Base-by-base conservation (phyloP, 805 yeast genomes). In the Myxozyma nipponensis region DNA sequence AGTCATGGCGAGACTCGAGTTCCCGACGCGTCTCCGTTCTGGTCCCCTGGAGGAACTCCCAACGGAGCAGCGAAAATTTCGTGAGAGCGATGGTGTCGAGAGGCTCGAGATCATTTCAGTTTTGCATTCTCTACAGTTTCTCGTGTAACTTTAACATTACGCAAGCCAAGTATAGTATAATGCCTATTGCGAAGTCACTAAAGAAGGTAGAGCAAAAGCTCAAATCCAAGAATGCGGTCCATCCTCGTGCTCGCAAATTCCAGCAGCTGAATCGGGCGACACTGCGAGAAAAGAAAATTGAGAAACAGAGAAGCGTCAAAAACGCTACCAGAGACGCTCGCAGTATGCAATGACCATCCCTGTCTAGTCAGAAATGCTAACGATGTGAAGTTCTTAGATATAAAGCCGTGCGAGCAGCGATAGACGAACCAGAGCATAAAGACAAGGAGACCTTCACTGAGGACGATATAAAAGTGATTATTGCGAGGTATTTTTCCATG, bases 241-340 rank as follows among this genome's bases (percentile, higher is more conserved):
- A 91, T 65, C 93, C 95, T 21, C 84, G 83, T 63, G 96, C 97
- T 7, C 77, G 96, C 47, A 91, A 89, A 67, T 84, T 88, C 67
- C 84, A 84, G 67, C 87, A 84, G 65, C 71, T 91, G 45, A 83
- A 83, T 49, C 74, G 93, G 56, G 97, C 97, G n/a, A 80, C 95
- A 1, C 69, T 88, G 40, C 78, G 98, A 67, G 95, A 90, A 56
- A 75, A 74, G 44, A 86, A 85, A 65, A 69, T 91, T 45, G 77
- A 74, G 34, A 73, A 73, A 44, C 79, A 77, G 64, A 86, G 84
- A 63, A 66, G 74, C 21, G 74, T 73, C 44, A 60, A 71, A 10
- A 77, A 78, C 44, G 74, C 77, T 52, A 87, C 82, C 56, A 73
- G 63, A 18, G 67, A 66, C 21, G 58, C 46, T 36, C 58, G 54